Conservation (phyloP, 2,329 filamentous ascomycete genomes). For the Fusarium robinianum region DNA sequence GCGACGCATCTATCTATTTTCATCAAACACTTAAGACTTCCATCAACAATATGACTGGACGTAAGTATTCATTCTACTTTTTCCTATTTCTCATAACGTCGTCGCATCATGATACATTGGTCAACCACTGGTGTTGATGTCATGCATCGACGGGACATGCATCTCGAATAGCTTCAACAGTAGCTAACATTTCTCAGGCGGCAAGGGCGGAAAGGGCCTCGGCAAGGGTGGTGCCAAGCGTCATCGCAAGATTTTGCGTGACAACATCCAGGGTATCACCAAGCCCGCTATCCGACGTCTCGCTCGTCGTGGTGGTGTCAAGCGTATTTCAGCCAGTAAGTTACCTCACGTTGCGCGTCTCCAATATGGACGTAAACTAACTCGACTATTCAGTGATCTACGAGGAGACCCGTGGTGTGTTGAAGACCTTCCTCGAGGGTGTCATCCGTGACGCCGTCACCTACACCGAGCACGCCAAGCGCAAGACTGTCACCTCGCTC, state of each 20-base stretch:
- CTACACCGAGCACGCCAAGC: slow-evolving; percentile 81
- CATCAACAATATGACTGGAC: slow-evolving; percentile 69
- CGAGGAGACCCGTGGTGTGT: slow-evolving; percentile 76
- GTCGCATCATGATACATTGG: background rate
- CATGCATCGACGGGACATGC: slow-evolving; percentile 1
- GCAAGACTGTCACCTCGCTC: slow-evolving; percentile 75
- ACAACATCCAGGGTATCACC: slow-evolving; percentile 99
- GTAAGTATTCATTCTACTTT: slow-evolving; percentile 55
- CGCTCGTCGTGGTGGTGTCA: slow-evolving; percentile 98
- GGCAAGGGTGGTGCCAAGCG: slow-evolving; percentile 99
- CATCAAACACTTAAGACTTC: slow-evolving; percentile 32
- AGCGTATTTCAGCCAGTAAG: slow-evolving; percentile 97
- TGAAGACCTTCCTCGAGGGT: slow-evolving; percentile 78
- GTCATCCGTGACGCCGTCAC: slow-evolving; percentile 78
- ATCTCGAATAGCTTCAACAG: slow-evolving; percentile 14
- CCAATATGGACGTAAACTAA: slow-evolving; percentile 17
- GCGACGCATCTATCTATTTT: slow-evolving; percentile 37
- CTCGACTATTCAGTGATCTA: slow-evolving; percentile 62
- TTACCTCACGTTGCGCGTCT: slow-evolving; percentile 17
- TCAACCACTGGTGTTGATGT: background rate
- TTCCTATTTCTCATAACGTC: background rate
- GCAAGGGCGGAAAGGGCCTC: slow-evolving; percentile 96
- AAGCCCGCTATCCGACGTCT: slow-evolving; percentile 99
- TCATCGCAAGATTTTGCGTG: slow-evolving; percentile 98
- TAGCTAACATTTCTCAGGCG: slow-evolving; percentile 66